Evolutionary conservation across 805 yeast species (phyloP).

Genomic region (Ogataea salicorniae): DNA sequence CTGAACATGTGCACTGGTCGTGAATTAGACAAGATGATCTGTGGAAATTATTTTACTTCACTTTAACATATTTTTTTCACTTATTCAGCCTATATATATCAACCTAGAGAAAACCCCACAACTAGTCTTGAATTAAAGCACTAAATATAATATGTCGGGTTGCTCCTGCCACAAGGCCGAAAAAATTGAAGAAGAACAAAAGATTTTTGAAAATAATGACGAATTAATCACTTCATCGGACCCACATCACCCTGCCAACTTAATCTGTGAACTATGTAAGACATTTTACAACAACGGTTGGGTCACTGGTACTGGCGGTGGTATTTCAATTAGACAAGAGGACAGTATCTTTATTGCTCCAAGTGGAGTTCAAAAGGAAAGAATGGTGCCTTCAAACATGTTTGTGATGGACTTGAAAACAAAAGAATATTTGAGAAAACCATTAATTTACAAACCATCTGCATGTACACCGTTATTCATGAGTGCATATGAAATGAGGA

Average conservation of each 20-base stretch:
- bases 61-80: no score
- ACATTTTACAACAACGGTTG: slow-evolving; percentile 76
- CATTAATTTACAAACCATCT: slow-evolving; percentile 71
- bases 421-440: slow-evolving; percentile 51
- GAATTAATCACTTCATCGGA: slow-evolving; percentile 18
- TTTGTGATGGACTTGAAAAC: slow-evolving; percentile 63
- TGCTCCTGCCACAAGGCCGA: neutral
- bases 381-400: slow-evolving; percentile 76
- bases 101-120: no score
- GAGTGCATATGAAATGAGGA: slow-evolving; percentile 58
- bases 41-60: no score
- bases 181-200: neutral
- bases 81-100: no score
- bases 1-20: no score
- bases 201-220: slow-evolving; percentile 7
- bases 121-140: no score
- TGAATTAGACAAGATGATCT: no score
- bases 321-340: slow-evolving; percentile 67
- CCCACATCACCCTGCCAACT: slow-evolving; percentile 66
- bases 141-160: no score
- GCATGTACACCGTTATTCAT: slow-evolving; percentile 90
- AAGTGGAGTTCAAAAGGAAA: slow-evolving; percentile 93
- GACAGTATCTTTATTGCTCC: slow-evolving; percentile 75
- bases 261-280: slow-evolving; percentile 77
- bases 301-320: slow-evolving; percentile 97